phyloP scores from a whole-genome alignment of 1,139 yeast species.

The Pichia sp. region DNA sequence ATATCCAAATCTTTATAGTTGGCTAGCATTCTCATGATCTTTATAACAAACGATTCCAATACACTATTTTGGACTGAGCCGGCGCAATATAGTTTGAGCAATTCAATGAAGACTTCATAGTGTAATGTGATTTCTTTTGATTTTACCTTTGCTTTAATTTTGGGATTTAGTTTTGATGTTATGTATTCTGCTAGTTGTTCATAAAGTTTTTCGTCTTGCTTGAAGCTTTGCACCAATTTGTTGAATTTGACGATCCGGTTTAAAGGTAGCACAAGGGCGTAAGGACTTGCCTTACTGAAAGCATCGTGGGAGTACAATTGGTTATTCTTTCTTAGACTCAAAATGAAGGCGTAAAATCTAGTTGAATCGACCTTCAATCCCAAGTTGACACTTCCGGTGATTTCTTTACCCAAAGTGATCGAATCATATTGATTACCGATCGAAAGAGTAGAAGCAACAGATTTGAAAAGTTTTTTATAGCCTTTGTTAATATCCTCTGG shows the following conservation, averaged over 20 bases:
- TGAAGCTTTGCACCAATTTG: conserved; percentile 34
- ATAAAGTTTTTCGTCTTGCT: conserved; percentile 30
- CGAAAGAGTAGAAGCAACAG: conserved; percentile 19
- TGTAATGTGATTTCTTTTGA: conserved; percentile 9
- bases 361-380: conserved; percentile 21
- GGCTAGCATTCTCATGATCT: conserved; percentile 27
- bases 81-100: conserved; percentile 48
- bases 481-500: conserved; percentile 24
- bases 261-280: conserved; percentile 47
- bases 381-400: conserved; percentile 23
- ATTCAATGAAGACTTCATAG: conserved; percentile 37
- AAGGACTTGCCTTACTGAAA: conserved; percentile 39
- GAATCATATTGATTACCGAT: conserved; percentile 27
- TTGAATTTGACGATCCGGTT: conserved; percentile 34
- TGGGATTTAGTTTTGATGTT: background rate
- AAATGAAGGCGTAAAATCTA: conserved; percentile 41
- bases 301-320: conserved; percentile 39
- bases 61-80: conserved; percentile 45
- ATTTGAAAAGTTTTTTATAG: conserved; percentile 25
- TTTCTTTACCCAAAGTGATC: conserved; percentile 29
- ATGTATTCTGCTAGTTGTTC: conserved; percentile 21
- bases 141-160: conserved; percentile 23
- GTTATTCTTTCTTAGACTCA: conserved; percentile 46
- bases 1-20: conserved; percentile 36
- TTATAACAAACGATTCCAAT: conserved; percentile 38